Evolutionary conservation across 371 early-diverging fungal species (phyloP).

Genomic region (Dinochytrium kinnereticum): DNA sequence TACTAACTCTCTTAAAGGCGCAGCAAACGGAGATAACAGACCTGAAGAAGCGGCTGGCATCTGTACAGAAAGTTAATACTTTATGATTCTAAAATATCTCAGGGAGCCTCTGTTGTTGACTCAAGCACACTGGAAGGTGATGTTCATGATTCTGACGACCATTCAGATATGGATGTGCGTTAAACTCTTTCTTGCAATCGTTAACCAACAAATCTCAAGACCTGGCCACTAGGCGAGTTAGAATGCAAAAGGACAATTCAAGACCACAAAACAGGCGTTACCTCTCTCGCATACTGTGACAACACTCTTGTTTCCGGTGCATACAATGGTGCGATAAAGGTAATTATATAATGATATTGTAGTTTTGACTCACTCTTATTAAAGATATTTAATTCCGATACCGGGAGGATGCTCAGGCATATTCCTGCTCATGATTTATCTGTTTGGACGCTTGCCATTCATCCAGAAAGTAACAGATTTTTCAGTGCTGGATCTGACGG

Average conservation of each 20-base stretch:
- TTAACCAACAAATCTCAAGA: conserved; percentile 9
- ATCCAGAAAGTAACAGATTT: conserved; percentile 51
- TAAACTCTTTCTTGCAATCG: not conserved
- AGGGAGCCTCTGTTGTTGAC: not conserved
- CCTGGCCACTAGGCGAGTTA: conserved; percentile 46
- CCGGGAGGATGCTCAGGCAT: conserved; percentile 50
- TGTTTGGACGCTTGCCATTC: conserved; percentile 68
- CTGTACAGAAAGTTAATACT: not conserved
- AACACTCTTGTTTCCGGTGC: conserved; percentile 62
- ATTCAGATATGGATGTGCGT: not conserved
- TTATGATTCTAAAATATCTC: conserved; percentile 2
- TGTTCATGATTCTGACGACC: conserved; percentile 6
- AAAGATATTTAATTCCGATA: conserved; percentile 54
- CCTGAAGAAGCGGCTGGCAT: conserved; percentile 30
- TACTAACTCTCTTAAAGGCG: conserved; percentile 22
- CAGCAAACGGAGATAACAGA: conserved; percentile 48
- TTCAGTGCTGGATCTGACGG: conserved; percentile 68
- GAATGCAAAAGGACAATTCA: conserved; percentile 62
- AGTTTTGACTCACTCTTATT: not conserved
- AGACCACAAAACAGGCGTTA: conserved; percentile 63
- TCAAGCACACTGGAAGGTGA: not conserved
- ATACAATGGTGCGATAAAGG: conserved; percentile 67
- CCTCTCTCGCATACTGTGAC: conserved; percentile 58
- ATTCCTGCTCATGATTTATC: conserved; percentile 62
- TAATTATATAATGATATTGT: too few species aligned